Evolutionary conservation across 257 asterid genomes (phyloP).

Genomic region (Ophiorrhiza pumila): DNA sequence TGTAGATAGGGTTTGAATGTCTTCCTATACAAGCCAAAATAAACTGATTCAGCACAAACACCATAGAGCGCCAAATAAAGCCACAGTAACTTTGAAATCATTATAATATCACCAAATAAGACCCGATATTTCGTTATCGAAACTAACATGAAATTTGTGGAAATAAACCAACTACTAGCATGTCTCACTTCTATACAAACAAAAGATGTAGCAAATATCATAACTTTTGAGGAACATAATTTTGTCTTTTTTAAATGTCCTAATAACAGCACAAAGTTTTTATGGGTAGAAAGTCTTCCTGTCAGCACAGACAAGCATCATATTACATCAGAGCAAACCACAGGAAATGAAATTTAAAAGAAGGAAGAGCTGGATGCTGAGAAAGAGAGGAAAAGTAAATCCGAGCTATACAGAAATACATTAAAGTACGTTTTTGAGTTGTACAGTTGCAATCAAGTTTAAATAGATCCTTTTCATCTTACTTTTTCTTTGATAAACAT

Average conservation of each 20-base stretch:
- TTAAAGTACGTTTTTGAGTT: too few species aligned
- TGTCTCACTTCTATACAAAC: not conserved
- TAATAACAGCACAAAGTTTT: not conserved
- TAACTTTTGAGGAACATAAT: not conserved
- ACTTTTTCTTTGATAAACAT: too few species aligned
- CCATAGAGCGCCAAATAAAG: not conserved
- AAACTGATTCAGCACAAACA: slow-evolving; percentile 14
- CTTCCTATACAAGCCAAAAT: slow-evolving; percentile 56
- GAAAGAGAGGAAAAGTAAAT: too few species aligned
- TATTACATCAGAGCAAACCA: too few species aligned
- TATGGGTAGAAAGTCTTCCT: not conserved
- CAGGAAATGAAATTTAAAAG: too few species aligned
- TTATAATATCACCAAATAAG: not conserved
- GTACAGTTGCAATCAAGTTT: too few species aligned
- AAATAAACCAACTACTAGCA: not conserved
- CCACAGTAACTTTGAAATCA: not conserved
- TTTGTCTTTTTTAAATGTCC: not conserved
- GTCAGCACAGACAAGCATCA: too few species aligned
- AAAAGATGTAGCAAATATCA: not conserved
- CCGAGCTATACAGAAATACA: too few species aligned
- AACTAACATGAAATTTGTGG: not conserved
- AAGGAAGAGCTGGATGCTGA: too few species aligned
- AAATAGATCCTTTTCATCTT: too few species aligned
- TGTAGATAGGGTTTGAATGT: slow-evolving; percentile 54
- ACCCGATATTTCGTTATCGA: not conserved